A percentile compares a stretch with the other conserved stretches of the same genome.
phyloP scores from a whole-genome alignment of 2,329 filamentous ascomycete genomes.

The Ceratocystis albifundus region DNA sequence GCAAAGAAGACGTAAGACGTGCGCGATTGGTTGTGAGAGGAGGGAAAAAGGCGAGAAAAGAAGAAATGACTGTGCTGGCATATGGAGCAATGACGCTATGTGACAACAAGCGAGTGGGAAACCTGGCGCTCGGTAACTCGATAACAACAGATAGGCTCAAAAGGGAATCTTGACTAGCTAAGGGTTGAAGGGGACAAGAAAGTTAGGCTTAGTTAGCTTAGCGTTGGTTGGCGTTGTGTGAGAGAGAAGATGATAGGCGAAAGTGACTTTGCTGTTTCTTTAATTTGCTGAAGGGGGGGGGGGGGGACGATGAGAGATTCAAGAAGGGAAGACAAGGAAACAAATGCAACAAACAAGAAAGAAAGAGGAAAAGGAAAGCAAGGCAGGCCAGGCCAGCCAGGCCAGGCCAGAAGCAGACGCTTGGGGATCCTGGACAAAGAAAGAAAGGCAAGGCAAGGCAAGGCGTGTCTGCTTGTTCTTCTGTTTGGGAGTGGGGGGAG shows the following conservation, averaged over 20 bases:
- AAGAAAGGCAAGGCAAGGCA: no score
- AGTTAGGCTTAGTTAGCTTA: not conserved
- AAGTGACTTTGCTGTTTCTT: not conserved
- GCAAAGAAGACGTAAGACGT: not conserved
- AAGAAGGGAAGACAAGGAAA: not conserved
- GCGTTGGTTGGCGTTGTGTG: not conserved
- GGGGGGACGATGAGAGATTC: not conserved
- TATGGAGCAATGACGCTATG: constrained; percentile 10
- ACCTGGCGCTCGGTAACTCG: not conserved
- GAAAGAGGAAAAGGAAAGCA: no score
- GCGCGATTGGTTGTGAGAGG: no score
- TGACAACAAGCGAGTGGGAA: constrained; percentile 9
- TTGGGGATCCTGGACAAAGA: not conserved
- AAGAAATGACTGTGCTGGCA: constrained; percentile 12
- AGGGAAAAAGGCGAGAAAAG: not conserved
- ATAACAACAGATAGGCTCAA: constrained; percentile 7
- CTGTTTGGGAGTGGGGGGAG: no score
- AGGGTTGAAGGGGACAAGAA: not conserved
- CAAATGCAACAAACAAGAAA: not conserved
- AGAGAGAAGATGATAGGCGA: not conserved
- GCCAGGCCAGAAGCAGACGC: no score
- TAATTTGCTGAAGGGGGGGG: not conserved
- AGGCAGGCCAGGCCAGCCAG: no score
- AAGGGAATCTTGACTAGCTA: not conserved
- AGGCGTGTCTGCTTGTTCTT: not conserved